Conservation (phyloP, 768 basidiomycete genomes). For the Russula emetica region DNA sequence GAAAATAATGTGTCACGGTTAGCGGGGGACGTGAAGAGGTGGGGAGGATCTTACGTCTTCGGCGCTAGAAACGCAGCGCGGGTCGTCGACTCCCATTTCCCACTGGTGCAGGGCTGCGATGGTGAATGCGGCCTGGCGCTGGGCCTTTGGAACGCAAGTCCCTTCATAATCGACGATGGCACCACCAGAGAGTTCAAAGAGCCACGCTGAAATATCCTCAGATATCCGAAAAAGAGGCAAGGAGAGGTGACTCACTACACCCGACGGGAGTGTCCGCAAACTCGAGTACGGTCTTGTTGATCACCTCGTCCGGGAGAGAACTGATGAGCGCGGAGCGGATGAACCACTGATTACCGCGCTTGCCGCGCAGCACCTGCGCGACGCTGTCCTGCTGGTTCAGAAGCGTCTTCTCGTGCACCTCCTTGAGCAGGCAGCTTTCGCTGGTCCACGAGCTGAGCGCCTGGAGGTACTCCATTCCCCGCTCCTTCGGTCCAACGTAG, state of each 20-base stretch:
- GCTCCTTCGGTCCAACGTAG: constrained; percentile 71
- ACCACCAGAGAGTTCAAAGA: constrained; percentile 89
- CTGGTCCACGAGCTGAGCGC: constrained; percentile 89
- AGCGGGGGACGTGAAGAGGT: constrained; percentile 5
- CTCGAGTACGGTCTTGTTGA: constrained; percentile 75
- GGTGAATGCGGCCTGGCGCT: constrained; percentile 78
- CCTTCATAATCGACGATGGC: constrained; percentile 70
- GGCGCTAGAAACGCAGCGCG: constrained; percentile 74
- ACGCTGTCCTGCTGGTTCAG: constrained; percentile 88
- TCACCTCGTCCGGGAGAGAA: constrained; percentile 82
- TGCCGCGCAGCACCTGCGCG: constrained; percentile 82
- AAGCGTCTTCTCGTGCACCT: constrained; percentile 87
- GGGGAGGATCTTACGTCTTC: constrained; percentile 55
- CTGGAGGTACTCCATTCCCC: constrained; percentile 72
- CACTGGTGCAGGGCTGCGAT: constrained; percentile 91
- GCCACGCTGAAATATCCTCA: constrained; percentile 57
- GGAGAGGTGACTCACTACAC: constrained; percentile 62
- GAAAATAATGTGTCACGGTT: constrained; percentile 13
- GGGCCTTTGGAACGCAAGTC: constrained; percentile 68
- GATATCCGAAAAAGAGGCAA: not conserved
- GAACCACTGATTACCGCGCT: constrained; percentile 83
- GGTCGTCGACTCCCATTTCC: constrained; percentile 79
- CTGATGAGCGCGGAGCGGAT: constrained; percentile 80
- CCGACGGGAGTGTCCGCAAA: constrained; percentile 84
- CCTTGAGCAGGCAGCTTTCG: constrained; percentile 79